Evolutionary conservation across 164 flowering plant species (phyloP).

Genomic region (Santalum album): DNA sequence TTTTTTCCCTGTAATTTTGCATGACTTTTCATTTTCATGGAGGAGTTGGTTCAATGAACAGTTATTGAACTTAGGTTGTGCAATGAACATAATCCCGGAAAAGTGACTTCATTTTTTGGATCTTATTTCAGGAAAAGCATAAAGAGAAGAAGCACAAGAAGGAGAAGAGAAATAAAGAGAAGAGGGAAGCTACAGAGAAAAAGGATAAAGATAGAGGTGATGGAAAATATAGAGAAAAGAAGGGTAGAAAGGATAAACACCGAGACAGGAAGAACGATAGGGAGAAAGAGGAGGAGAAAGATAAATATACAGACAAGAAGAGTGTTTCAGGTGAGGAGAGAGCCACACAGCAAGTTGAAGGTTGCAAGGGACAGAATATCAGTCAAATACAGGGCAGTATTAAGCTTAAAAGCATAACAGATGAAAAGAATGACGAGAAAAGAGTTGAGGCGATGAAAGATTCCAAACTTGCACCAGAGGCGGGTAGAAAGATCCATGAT

Average conservation of each 20-base stretch:
- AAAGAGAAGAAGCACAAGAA: constrained; percentile 45
- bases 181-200: constrained; percentile 28
- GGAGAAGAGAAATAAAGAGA: constrained; percentile 48
- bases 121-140: constrained; percentile 48
- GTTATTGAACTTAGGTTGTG: too few species aligned
- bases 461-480: constrained; percentile 37
- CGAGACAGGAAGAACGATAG: constrained; percentile 54
- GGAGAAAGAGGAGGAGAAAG: constrained; percentile 22
- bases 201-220: constrained; percentile 31
- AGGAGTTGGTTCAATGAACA: too few species aligned
- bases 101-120: too few species aligned
- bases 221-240: constrained; percentile 46
- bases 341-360: constrained; percentile 19
- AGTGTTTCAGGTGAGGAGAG: constrained; percentile 28
- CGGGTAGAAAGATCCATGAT: constrained; percentile 38
- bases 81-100: too few species aligned
- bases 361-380: constrained; percentile 13
- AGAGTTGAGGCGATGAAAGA: constrained; percentile 19
- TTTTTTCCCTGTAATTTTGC: too few species aligned
- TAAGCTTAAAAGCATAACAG: constrained; percentile 4
- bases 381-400: constrained; percentile 14
- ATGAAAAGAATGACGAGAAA: constrained; percentile 16
- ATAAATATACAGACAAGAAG: constrained; percentile 23
- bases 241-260: constrained; percentile 56
- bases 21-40: too few species aligned